These are phyloP conservation scores for Elsinoe fawcettii DNA, from an alignment of 2,329 filamentous ascomycete genomes.

Conservation along the genomic window DNA sequence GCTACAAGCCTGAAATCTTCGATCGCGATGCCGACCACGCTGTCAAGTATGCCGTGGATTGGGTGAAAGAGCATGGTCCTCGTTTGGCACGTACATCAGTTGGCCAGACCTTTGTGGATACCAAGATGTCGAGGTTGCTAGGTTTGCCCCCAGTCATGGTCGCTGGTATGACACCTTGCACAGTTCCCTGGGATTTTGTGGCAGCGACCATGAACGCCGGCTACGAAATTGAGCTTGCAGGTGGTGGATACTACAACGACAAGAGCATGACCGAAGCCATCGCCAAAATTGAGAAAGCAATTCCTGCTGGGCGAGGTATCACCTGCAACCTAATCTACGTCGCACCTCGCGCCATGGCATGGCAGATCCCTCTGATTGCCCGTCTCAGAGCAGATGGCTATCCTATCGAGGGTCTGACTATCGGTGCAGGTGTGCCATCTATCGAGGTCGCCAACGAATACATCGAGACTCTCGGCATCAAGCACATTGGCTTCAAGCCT, in stretches of 20 bases:
- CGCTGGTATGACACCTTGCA: constrained; percentile 87
- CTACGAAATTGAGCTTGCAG: constrained; percentile 87
- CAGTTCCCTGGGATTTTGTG: constrained; percentile 85
- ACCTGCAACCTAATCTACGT: constrained; percentile 88
- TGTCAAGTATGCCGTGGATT: constrained; percentile 89
- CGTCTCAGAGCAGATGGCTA: constrained; percentile 76
- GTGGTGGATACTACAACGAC: constrained; percentile 80
- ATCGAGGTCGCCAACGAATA: constrained; percentile 91
- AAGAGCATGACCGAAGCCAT: constrained; percentile 77
- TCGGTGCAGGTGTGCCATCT: constrained; percentile 87
- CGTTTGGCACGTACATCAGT: constrained; percentile 80
- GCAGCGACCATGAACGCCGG: constrained; percentile 88
- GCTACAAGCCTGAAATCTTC: constrained; percentile 96
- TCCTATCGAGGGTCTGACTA: constrained; percentile 84
- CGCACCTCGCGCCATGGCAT: constrained; percentile 79
- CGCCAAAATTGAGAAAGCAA: constrained; percentile 73
- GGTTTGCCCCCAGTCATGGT: constrained; percentile 83
- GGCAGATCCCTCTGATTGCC: constrained; percentile 81
- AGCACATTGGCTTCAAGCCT: constrained; percentile 92
- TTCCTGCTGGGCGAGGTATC: constrained; percentile 79
- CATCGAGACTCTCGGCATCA: constrained; percentile 83
- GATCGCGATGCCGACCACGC: constrained; percentile 93
- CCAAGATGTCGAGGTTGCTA: constrained; percentile 84
- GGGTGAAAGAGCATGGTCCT: constrained; percentile 97
- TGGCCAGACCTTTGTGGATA: constrained; percentile 88